Evolutionary conservation across 352 stramenopile genomes (phyloP).

Genomic region (Phytophthora boehmeriae): DNA sequence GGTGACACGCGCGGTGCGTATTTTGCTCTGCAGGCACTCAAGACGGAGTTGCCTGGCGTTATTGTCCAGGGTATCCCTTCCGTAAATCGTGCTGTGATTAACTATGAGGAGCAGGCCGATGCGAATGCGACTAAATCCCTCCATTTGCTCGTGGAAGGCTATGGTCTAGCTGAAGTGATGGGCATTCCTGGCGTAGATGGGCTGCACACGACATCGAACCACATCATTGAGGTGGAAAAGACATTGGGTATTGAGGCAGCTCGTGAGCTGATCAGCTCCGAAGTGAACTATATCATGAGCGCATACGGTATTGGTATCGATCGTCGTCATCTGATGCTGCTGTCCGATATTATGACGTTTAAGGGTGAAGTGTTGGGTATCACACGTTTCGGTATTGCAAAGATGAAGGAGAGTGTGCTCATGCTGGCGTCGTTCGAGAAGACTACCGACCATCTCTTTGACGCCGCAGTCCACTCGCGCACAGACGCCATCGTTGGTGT

Average conservation of each 20-base stretch:
- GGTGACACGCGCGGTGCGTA: conserved; percentile 84
- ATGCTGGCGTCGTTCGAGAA: conserved; percentile 99
- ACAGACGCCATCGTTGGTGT: conserved; percentile 99
- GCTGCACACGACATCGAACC: conserved; percentile 96
- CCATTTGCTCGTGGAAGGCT: conserved; percentile 99
- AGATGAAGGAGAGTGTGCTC: conserved; percentile 99
- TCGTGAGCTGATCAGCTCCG: conserved; percentile 95
- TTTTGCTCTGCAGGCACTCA: conserved; percentile 96
- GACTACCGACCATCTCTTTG: conserved; percentile 99
- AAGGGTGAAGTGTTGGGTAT: conserved; percentile 92
- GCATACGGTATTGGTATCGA: conserved; percentile 99
- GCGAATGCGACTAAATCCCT: conserved; percentile 78
- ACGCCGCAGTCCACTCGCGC: conserved; percentile 98
- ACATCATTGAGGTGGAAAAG: conserved; percentile 97
- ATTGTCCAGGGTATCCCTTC: conserved; percentile 98
- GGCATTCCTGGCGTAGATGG: conserved; percentile 97
- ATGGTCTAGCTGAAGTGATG: conserved; percentile 98
- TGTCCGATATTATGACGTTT: conserved; percentile 99
- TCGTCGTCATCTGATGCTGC: conserved; percentile 97
- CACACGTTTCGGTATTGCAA: conserved; percentile 98
- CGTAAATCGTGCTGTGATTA: conserved; percentile 98
- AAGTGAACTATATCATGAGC: conserved; percentile 99
- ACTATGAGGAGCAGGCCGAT: conserved; percentile 93
- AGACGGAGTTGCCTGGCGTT: conserved; percentile 94
- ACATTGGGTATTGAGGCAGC: conserved; percentile 99